Evolutionary conservation across 306 rosid species (phyloP).

Genomic region (Inga laurina): DNA sequence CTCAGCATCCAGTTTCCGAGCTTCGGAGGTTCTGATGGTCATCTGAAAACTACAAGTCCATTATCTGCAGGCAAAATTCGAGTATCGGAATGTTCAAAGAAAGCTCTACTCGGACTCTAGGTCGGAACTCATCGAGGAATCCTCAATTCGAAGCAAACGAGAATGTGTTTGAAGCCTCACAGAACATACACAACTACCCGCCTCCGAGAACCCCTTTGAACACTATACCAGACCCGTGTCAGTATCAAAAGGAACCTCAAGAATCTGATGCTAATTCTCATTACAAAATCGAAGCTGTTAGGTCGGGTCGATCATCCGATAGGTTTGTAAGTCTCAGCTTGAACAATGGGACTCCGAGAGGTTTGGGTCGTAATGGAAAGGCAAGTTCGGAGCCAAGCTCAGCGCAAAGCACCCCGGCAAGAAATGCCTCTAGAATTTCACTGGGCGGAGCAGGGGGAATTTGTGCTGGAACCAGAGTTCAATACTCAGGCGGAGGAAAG

Average conservation of each 20-base stretch:
- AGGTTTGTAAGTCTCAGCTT: slow-evolving; percentile 33
- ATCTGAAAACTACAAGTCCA: neutral
- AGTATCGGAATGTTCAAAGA: slow-evolving; percentile 46
- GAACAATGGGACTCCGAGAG: slow-evolving; percentile 42
- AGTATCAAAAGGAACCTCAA: slow-evolving; percentile 39
- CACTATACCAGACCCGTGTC: slow-evolving; percentile 79
- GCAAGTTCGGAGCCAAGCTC: slow-evolving; percentile 71
- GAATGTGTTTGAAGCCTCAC: slow-evolving; percentile 58
- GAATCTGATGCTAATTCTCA: slow-evolving; percentile 40
- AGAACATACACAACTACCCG: slow-evolving; percentile 47
- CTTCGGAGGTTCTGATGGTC: neutral
- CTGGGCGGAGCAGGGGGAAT: slow-evolving; percentile 52
- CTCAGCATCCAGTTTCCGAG: neutral
- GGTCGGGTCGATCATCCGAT: slow-evolving; percentile 38
- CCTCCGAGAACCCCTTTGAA: slow-evolving; percentile 81
- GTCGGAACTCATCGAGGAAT: slow-evolving; percentile 28
- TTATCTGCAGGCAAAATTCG: neutral
- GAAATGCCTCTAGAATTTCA: slow-evolving; percentile 54
- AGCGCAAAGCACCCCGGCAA: slow-evolving; percentile 69
- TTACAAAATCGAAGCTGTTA: slow-evolving; percentile 42
- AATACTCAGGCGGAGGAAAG: slow-evolving; percentile 40
- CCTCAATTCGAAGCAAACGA: slow-evolving; percentile 54
- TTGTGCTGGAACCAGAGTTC: slow-evolving; percentile 42
- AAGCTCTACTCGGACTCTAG: slow-evolving; percentile 11
- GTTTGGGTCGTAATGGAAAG: slow-evolving; percentile 48